These are phyloP conservation scores for Fragaria ananassa DNA, from an alignment of 306 rosid genomes.

Conservation along the genomic window DNA sequence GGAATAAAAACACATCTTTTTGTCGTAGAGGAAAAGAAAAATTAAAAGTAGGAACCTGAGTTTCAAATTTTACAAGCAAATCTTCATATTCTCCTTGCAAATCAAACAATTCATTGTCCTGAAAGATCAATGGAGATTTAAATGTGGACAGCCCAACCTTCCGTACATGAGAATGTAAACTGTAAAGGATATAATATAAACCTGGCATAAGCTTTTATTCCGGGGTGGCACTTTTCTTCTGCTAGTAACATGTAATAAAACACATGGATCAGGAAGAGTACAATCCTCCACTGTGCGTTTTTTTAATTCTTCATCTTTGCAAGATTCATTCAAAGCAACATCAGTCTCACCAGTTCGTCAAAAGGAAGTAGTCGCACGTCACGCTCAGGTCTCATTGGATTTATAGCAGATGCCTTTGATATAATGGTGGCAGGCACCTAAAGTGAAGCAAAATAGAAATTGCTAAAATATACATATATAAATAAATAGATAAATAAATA, in stretches of 20 bases:
- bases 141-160: constrained; percentile 19
- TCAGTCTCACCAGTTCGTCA: constrained; percentile 56
- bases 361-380: constrained; percentile 79
- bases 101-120: constrained; percentile 53
- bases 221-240: constrained; percentile 61
- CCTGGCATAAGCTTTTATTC: constrained; percentile 61
- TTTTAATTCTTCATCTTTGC: constrained; percentile 40
- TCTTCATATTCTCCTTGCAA: constrained; percentile 68
- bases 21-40: constrained; percentile 11
- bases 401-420: constrained; percentile 46
- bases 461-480: not conserved
- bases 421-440: constrained; percentile 50
- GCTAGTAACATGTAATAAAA: constrained; percentile 75
- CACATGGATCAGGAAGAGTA: constrained; percentile 57
- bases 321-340: constrained; percentile 36
- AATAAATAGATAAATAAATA: not conserved
- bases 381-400: constrained; percentile 37
- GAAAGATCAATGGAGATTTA: constrained; percentile 39
- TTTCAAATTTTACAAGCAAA: constrained; percentile 59
- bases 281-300: constrained; percentile 32
- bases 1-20: not conserved
- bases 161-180: constrained; percentile 15
- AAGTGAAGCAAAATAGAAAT: not conserved
- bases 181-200: constrained; percentile 30
- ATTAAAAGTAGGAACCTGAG: constrained; percentile 47